phyloP scores from a whole-genome alignment of 371 early-diverging fungal species.

The Capniomyces stellatus region DNA sequence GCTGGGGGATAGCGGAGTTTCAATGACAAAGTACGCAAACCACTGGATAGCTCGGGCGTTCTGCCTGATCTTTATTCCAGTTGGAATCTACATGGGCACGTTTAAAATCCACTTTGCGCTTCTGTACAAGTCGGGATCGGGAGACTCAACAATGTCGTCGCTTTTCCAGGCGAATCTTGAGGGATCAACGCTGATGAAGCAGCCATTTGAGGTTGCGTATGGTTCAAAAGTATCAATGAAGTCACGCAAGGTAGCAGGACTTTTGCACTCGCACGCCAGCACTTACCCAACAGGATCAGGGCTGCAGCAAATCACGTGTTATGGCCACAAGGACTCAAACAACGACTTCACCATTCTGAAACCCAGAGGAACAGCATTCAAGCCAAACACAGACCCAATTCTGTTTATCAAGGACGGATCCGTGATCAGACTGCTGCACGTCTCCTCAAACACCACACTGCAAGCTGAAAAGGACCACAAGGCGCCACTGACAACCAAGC shows the following conservation, averaged over 20 bases:
- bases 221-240: slow-evolving; percentile 87
- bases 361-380: slow-evolving; percentile 19
- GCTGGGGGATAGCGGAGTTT: slow-evolving; percentile 65
- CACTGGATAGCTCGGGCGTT: slow-evolving; percentile 67
- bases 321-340: slow-evolving; percentile 93
- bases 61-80: slow-evolving; percentile 74
- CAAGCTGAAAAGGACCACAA: slow-evolving; percentile 56
- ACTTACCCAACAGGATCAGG: slow-evolving; percentile 82
- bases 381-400: slow-evolving; percentile 26
- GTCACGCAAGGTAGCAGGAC: slow-evolving; percentile 79
- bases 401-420: slow-evolving; percentile 61
- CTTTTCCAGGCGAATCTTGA: slow-evolving; percentile 89
- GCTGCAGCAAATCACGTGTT: slow-evolving; percentile 97
- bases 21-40: slow-evolving; percentile 38
- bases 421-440: slow-evolving; percentile 67
- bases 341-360: slow-evolving; percentile 77
- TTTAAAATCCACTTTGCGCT: slow-evolving; percentile 89
- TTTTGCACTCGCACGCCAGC: slow-evolving; percentile 96
- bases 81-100: slow-evolving; percentile 67
- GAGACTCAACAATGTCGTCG: slow-evolving; percentile 97
- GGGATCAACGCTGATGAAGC: slow-evolving; percentile 59
- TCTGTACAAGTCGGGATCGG: slow-evolving; percentile 71
- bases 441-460: slow-evolving; percentile 49
- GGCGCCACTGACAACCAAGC: slow-evolving; percentile 64
- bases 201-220: slow-evolving; percentile 85